Evolutionary conservation across 805 yeast species (phyloP).

Genomic region (Scheffersomyces stipitis): DNA sequence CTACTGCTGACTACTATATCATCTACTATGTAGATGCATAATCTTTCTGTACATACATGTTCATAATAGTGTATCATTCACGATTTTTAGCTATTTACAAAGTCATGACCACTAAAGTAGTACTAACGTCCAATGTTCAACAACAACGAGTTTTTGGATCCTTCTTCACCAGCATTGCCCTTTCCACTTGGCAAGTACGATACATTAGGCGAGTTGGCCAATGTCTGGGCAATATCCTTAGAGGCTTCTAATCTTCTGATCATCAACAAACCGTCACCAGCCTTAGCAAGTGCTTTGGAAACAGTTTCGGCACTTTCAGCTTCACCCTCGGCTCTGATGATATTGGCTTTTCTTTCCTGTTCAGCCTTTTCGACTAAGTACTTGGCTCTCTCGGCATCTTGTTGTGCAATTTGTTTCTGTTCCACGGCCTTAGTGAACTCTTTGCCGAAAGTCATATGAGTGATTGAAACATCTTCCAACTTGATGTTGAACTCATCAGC

Average conservation of each 20-base stretch:
- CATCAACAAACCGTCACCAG: constrained; percentile 92
- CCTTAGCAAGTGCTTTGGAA: constrained; percentile 86
- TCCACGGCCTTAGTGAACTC: constrained; percentile 99
- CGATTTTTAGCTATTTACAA: too few relatives aligned
- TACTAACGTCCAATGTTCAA: constrained; percentile 68
- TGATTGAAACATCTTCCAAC: constrained; percentile 94
- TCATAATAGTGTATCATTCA: too few relatives aligned
- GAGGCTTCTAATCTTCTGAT: constrained; percentile 96
- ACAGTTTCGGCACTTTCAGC: constrained; percentile 97
- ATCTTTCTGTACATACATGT: too few relatives aligned
- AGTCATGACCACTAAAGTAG: too few relatives aligned
- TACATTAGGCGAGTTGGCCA: constrained; percentile 80
- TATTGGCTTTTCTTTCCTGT: constrained; percentile 92
- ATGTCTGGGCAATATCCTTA: constrained; percentile 88
- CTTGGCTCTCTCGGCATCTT: constrained; percentile 96
- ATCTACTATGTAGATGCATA: too few relatives aligned
- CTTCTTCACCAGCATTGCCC: constrained; percentile 30
- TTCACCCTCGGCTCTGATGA: constrained; percentile 98
- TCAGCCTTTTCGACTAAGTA: constrained; percentile 89
- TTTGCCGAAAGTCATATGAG: constrained; percentile 94
- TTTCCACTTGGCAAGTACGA: constrained; percentile 77
- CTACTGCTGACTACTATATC: too few relatives aligned
- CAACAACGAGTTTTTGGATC: constrained; percentile 54
- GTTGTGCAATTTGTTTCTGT: constrained; percentile 98
- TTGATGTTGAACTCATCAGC: constrained; percentile 87